Evolutionary conservation across 2,329 filamentous ascomycete species (phyloP).

Genomic region (Pseudogymnoascus sp.): DNA sequence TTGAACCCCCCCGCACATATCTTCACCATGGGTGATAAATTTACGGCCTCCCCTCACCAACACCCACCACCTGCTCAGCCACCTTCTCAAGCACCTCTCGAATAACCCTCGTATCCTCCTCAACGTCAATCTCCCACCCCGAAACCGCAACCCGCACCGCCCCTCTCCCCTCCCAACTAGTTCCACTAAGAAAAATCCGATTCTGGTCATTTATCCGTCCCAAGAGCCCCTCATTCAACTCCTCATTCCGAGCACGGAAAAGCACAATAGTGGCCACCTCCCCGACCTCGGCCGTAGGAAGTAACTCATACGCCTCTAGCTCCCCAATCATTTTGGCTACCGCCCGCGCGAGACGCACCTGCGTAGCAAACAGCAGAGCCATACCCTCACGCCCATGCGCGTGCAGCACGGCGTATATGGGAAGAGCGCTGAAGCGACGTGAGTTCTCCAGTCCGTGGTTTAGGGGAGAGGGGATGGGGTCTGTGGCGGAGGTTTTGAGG

Average conservation of each 20-base stretch:
- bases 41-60: neutral
- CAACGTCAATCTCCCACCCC: conserved; percentile 70
- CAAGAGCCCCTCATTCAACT: conserved; percentile 59
- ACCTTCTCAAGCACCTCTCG: conserved; percentile 45
- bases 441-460: conserved; percentile 90
- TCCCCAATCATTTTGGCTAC: conserved; percentile 57
- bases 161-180: conserved; percentile 62
- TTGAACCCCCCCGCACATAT: neutral
- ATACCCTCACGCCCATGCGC: conserved; percentile 68
- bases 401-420: conserved; percentile 71
- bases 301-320: conserved; percentile 55
- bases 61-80: neutral
- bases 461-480: conserved; percentile 64
- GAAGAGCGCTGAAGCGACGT: conserved; percentile 80
- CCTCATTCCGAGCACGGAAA: conserved; percentile 62
- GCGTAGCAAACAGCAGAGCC: conserved; percentile 58
- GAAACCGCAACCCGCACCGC: conserved; percentile 79
- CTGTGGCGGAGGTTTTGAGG: conserved; percentile 39
- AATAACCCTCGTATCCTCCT: conserved; percentile 59
- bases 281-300: conserved; percentile 40
- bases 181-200: conserved; percentile 76
- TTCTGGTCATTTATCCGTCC: conserved; percentile 63
- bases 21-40: neutral
- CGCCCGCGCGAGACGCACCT: conserved; percentile 61
- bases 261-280: conserved; percentile 56